A percentile compares a stretch with the other conserved stretches of the same genome.
Conservation (phyloP, 179 eudicot species). For the Silene vulgaris region DNA sequence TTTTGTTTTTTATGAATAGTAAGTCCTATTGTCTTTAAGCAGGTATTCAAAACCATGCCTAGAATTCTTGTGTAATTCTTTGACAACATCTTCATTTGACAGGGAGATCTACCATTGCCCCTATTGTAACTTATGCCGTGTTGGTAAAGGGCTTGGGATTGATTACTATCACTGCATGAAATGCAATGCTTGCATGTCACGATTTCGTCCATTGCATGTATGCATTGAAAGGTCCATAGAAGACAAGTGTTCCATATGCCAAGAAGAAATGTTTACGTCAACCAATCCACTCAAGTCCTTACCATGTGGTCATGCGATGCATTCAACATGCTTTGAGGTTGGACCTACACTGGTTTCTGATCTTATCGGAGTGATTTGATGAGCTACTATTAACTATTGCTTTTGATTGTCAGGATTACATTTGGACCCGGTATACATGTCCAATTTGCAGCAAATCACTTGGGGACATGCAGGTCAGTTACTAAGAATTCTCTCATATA, state of each 20-base stretch:
- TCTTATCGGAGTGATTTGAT: not conserved
- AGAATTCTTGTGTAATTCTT: not conserved
- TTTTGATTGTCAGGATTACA: conserved; percentile 58
- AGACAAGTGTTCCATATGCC: conserved; percentile 93
- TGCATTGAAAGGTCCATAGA: conserved; percentile 86
- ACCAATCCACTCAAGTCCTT: conserved; percentile 76
- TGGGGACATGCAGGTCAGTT: conserved; percentile 91
- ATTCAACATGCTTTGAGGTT: conserved; percentile 91
- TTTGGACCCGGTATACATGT: conserved; percentile 63
- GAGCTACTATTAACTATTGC: conserved; percentile 22
- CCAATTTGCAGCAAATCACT: conserved; percentile 98
- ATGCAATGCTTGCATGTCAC: conserved; percentile 93
- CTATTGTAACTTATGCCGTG: conserved; percentile 85
- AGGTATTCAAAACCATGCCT: not conserved
- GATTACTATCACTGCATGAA: conserved; percentile 94
- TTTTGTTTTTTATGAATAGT: conserved; percentile 4
- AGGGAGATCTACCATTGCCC: conserved; percentile 98
- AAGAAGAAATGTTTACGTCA: conserved; percentile 79
- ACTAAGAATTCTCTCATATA: not conserved
- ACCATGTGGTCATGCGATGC: conserved; percentile 93
- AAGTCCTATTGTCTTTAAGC: too few relatives aligned
- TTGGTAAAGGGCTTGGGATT: conserved; percentile 90
- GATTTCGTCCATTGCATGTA: conserved; percentile 53
- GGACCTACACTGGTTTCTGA: not conserved
- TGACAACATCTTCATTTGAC: conserved; percentile 27